Conservation (phyloP, 805 yeast species). For the Yarrowia porcina region DNA sequence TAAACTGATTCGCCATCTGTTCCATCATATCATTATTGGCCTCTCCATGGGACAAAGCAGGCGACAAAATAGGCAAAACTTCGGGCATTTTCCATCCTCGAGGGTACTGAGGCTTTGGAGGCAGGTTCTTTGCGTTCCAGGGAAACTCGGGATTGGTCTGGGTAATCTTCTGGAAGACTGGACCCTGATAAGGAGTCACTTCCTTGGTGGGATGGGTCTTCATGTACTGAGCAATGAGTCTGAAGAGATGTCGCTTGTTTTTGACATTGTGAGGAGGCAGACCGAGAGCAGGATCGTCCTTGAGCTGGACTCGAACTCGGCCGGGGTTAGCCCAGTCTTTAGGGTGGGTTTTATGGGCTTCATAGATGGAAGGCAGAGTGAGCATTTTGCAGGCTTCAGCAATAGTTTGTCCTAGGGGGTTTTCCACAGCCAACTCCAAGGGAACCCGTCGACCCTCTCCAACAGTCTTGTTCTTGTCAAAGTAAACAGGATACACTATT, state of each 20-base stretch:
- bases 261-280: conserved; percentile 32
- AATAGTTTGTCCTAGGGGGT: conserved; percentile 82
- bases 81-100: conserved; percentile 82
- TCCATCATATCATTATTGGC: conserved; percentile 51
- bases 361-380: conserved; percentile 39
- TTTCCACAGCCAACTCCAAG: conserved; percentile 63
- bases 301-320: conserved; percentile 75
- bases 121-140: conserved; percentile 27
- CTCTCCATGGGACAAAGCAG: conserved; percentile 70
- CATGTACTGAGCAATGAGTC: conserved; percentile 58
- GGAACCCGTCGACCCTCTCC: conserved; percentile 82
- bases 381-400: conserved; percentile 60
- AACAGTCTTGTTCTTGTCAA: conserved; percentile 72
- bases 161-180: conserved; percentile 29
- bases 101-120: conserved; percentile 44
- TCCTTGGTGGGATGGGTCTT: conserved; percentile 66
- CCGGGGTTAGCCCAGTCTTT: conserved; percentile 98
- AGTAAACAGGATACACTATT: conserved; percentile 85
- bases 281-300: conserved; percentile 38
- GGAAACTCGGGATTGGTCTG: conserved; percentile 29
- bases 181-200: conserved; percentile 54
- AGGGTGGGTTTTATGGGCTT: conserved; percentile 83
- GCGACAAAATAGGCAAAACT: conserved; percentile 83
- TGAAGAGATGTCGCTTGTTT: conserved; percentile 65
- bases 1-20: conserved; percentile 33